Evolutionary conservation across 1,284 basidiomycete species (phyloP), one percentile per base, ranked within the genome.

Genomic region (Puccinia polysora): DNA sequence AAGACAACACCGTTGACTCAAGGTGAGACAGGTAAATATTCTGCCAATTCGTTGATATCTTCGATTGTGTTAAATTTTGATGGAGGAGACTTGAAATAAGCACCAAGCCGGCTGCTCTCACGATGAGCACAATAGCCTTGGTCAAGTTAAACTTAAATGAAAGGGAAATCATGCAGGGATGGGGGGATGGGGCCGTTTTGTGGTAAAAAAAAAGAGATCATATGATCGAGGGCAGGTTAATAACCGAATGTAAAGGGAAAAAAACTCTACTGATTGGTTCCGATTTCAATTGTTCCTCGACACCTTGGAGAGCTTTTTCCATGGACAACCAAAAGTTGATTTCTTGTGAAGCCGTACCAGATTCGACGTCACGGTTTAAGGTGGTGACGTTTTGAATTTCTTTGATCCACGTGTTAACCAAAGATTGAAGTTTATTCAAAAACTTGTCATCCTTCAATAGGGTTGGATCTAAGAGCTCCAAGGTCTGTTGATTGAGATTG

Each of bases 391-490:
- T 87, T 81, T 97, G 95, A 65, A 98, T 95, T 71, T 93, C 90
- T 81, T 97, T 97, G 82, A 98, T 96, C 96, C 95, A 99, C 20
- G 87, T 85, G 80, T 97, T 97, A 77, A 98, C 95, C 76, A 97
- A 90, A 14, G 86, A 85, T 78, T 97, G 95, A 1, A 99, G 85
- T 43, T 89, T 87, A 80, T 97, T 98, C 69, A 98, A 87, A 82
- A 99, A 98, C 0, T 87, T 83, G 62, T 88, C 89, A 81, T 98
- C 95, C 76, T 86, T 87, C 30, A 97, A 84, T 49, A 87, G 81
- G 75, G 87, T 86, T 7, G 85, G 75, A 20, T 90, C 88, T 73
- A 94, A 86, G 75, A 89, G 84, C 6, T 89, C 87, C 62, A 92
- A 87, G 69, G 86, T 88, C 1, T 89, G 87, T 50, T 88, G 83